Evolutionary conservation across 2,329 filamentous ascomycete species (phyloP).

Genomic region (Colletotrichum ledebouriae): DNA sequence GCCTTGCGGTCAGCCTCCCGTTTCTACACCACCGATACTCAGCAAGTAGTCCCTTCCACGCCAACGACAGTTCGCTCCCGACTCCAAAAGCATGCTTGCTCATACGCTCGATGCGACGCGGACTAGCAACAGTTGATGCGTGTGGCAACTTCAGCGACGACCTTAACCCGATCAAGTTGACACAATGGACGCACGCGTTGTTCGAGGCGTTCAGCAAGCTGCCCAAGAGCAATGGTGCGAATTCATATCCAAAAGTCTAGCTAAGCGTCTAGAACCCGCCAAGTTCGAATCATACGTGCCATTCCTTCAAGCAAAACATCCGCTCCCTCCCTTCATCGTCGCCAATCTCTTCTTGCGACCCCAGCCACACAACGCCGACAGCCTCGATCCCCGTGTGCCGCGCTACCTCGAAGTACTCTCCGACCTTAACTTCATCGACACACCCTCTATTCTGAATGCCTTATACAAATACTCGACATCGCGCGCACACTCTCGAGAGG

Average conservation of each 20-base stretch:
- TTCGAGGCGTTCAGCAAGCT: slow-evolving; percentile 43
- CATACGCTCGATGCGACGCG: slow-evolving; percentile 10
- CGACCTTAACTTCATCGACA: slow-evolving; percentile 64
- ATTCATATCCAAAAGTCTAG: slow-evolving; percentile 66
- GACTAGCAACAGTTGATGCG: slow-evolving; percentile 33
- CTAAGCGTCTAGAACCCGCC: slow-evolving; percentile 64
- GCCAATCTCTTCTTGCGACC: slow-evolving; percentile 72
- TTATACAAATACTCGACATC: slow-evolving; percentile 70
- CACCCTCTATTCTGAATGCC: slow-evolving; percentile 66
- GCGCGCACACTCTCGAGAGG: slow-evolving; percentile 54
- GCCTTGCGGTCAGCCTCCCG: background rate
- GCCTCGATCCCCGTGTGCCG: slow-evolving; percentile 70
- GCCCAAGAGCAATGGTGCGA: slow-evolving; percentile 60
- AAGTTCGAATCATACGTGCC: slow-evolving; percentile 66
- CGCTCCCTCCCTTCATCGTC: slow-evolving; percentile 63
- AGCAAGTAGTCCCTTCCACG: too few species aligned
- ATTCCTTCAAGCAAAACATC: slow-evolving; percentile 64
- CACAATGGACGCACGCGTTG: slow-evolving; percentile 40
- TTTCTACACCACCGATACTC: background rate
- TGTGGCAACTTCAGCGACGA: slow-evolving; percentile 21
- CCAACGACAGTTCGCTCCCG: background rate
- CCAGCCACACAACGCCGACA: slow-evolving; percentile 60
- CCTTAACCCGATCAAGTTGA: background rate
- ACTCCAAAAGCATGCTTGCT: slow-evolving; percentile 26
- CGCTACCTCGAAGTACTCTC: slow-evolving; percentile 71